Conservation (phyloP, 345 rosid genomes). For the Gossypium bickii region DNA sequence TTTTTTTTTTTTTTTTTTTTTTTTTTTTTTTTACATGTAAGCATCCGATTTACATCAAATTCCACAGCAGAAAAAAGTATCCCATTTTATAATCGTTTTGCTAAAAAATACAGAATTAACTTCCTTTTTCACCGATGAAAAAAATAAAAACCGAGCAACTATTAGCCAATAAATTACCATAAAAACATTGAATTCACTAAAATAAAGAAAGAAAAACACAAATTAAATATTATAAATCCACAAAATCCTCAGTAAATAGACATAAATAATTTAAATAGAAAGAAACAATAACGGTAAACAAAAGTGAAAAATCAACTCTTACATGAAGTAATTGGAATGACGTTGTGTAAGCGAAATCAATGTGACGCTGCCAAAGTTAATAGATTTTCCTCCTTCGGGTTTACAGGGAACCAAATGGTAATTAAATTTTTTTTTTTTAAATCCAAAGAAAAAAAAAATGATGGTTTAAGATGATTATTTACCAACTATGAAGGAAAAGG, state of each 20-base stretch:
- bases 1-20: not conserved
- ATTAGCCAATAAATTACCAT: not conserved
- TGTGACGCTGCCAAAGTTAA: not conserved
- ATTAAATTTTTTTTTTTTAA: too few species aligned
- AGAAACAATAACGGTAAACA: not conserved
- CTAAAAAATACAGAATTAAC: not conserved
- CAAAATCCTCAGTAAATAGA: not conserved
- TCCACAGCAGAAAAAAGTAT: not conserved
- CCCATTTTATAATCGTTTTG: not conserved
- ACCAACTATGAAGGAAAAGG: constrained; percentile 18
- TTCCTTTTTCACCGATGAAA: not conserved
- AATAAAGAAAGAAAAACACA: not conserved
- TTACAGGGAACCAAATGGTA: constrained; percentile 7
- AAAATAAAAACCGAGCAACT: not conserved
- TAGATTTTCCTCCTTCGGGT: not conserved
- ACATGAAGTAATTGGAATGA: not conserved
- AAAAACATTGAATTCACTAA: constrained; percentile 3
- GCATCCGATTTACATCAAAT: not conserved
- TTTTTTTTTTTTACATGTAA: not conserved
- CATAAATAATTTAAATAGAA: not conserved
- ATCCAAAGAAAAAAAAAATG: not conserved
- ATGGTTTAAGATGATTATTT: not conserved
- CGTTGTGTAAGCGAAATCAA: not conserved
- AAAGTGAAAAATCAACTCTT: not conserved
- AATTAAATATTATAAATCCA: not conserved